Conservation (phyloP, 305 asterid species). For the Ruellia speciosa region DNA sequence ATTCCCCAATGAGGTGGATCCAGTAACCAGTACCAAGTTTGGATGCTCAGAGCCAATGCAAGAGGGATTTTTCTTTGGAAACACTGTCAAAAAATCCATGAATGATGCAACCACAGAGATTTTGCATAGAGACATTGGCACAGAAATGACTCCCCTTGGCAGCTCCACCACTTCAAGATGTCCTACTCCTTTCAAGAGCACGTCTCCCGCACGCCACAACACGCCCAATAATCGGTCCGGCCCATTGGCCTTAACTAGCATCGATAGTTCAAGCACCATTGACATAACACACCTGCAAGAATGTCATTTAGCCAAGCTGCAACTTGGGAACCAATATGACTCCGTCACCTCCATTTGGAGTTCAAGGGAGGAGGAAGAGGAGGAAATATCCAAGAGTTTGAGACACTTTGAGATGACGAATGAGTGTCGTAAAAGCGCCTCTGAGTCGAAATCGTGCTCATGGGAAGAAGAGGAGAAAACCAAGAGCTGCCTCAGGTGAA, state of each 20-base stretch:
- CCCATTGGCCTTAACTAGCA: constrained; percentile 36
- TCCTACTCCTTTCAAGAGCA: constrained; percentile 70
- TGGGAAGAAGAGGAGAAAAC: constrained; percentile 85
- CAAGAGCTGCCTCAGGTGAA: constrained; percentile 71
- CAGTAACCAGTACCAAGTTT: constrained; percentile 30
- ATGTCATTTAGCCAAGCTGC: constrained; percentile 68
- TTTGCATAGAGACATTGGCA: constrained; percentile 63
- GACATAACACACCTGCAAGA: constrained; percentile 60
- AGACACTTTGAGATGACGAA: constrained; percentile 75
- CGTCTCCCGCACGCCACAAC: constrained; percentile 77
- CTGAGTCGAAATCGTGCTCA: constrained; percentile 41
- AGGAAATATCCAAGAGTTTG: constrained; percentile 88
- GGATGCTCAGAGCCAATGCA: constrained; percentile 55
- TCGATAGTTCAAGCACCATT: constrained; percentile 29
- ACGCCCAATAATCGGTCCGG: constrained; percentile 79
- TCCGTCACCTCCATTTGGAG: constrained; percentile 68
- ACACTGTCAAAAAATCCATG: constrained; percentile 25
- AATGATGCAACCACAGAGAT: constrained; percentile 28
- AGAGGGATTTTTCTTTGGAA: constrained; percentile 58
- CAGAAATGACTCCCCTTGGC: constrained; percentile 94
- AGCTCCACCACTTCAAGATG: constrained; percentile 91
- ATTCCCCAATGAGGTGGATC: constrained; percentile 47
- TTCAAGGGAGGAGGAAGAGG: constrained; percentile 92
- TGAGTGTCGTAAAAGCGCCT: constrained; percentile 54
- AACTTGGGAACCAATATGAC: constrained; percentile 43